phyloP scores from a whole-genome alignment of 306 rosid species.

The Parietaria judaica region DNA sequence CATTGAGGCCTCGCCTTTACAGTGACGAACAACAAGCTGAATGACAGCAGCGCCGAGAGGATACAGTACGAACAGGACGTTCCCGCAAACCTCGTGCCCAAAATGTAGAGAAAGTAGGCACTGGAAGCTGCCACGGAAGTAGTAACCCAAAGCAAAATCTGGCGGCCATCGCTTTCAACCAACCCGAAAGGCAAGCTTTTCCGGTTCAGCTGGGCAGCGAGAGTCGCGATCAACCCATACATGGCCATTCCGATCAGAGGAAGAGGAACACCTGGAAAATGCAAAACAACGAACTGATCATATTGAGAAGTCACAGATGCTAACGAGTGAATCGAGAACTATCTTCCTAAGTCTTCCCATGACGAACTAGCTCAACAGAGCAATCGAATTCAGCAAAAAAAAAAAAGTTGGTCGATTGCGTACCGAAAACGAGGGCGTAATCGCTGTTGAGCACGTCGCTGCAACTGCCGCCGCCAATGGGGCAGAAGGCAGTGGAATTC shows the following conservation, averaged over 20 bases:
- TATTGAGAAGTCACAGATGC: neutral
- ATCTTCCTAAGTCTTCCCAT: slow-evolving; percentile 3
- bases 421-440: slow-evolving; percentile 77
- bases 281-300: neutral
- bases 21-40: slow-evolving; percentile 50
- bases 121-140: slow-evolving; percentile 89
- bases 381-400: neutral
- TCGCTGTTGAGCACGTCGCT: slow-evolving; percentile 62
- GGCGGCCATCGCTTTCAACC: slow-evolving; percentile 38
- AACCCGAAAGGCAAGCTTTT: slow-evolving; percentile 53
- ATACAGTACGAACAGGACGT: slow-evolving; percentile 69
- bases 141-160: slow-evolving; percentile 48
- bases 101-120: slow-evolving; percentile 67
- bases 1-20: slow-evolving; percentile 33
- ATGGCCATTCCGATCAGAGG: slow-evolving; percentile 71
- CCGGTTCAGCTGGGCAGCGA: slow-evolving; percentile 47
- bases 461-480: slow-evolving; percentile 51
- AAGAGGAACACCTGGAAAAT: slow-evolving; percentile 66
- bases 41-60: slow-evolving; percentile 63
- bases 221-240: slow-evolving; percentile 51
- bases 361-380: too few species aligned
- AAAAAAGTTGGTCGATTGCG: neutral
- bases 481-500: slow-evolving; percentile 58
- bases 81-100: slow-evolving; percentile 49
- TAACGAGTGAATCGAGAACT: too few species aligned